Evolutionary conservation across 2,329 filamentous ascomycete species (phyloP).

Genomic region (Aschersonia sp.): DNA sequence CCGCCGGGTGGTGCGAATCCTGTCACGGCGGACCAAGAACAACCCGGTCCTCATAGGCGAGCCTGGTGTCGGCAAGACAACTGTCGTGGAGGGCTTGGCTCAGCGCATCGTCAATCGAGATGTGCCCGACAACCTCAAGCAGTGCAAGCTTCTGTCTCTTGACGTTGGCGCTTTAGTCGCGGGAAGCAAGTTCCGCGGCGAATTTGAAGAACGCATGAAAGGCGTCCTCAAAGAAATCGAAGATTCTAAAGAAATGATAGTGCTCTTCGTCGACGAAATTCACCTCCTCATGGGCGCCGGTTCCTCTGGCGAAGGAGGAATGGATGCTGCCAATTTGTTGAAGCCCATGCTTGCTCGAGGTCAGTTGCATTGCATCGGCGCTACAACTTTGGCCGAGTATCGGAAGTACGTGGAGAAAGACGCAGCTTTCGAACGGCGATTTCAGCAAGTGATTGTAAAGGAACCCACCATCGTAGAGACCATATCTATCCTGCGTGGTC

Average conservation of each 20-base stretch:
- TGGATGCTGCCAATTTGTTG: slow-evolving; percentile 94
- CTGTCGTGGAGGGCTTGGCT: slow-evolving; percentile 89
- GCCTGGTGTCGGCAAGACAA: slow-evolving; percentile 96
- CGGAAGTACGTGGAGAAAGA: slow-evolving; percentile 99
- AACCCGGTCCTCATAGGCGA: slow-evolving; percentile 97
- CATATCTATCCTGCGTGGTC: slow-evolving; percentile 90
- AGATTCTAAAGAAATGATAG: slow-evolving; percentile 88
- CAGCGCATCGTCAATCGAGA: slow-evolving; percentile 93
- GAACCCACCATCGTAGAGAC: slow-evolving; percentile 82
- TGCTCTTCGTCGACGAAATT: slow-evolving; percentile 97
- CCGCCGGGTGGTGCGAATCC: slow-evolving; percentile 75
- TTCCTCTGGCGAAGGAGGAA: slow-evolving; percentile 85
- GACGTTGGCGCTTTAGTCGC: slow-evolving; percentile 92
- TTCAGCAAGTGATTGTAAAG: slow-evolving; percentile 96
- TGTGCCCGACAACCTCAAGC: slow-evolving; percentile 86
- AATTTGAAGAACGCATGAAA: slow-evolving; percentile 99
- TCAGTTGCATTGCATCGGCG: slow-evolving; percentile 94
- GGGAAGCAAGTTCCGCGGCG: slow-evolving; percentile 94
- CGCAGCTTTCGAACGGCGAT: slow-evolving; percentile 91
- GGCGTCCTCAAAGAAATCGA: slow-evolving; percentile 94
- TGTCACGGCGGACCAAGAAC: slow-evolving; percentile 92
- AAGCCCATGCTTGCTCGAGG: slow-evolving; percentile 97
- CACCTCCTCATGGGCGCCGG: slow-evolving; percentile 97
- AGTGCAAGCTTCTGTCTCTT: slow-evolving; percentile 85
- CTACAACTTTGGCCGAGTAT: slow-evolving; percentile 89